Evolutionary conservation across 1,284 basidiomycete genomes (phyloP).

Genomic region (Apiotrichum veenhuisii): DNA sequence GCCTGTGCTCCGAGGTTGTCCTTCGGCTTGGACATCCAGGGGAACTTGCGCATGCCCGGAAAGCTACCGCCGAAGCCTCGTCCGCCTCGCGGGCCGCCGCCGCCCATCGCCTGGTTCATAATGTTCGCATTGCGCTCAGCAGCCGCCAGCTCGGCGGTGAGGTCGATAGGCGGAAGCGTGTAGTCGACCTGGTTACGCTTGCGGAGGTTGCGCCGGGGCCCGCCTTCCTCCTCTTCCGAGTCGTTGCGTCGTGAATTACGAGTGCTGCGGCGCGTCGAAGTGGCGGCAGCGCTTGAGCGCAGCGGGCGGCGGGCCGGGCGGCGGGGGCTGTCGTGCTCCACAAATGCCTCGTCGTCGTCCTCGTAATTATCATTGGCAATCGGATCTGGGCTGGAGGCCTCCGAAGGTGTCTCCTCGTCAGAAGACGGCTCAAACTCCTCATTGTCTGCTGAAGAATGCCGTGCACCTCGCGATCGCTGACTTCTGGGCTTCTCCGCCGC

Average conservation of each 20-base stretch:
- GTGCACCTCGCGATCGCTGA: conserved; percentile 6
- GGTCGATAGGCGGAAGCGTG: conserved; percentile 42
- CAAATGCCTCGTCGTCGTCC: conserved; percentile 28
- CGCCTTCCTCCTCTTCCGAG: conserved; percentile 36
- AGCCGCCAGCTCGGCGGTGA: conserved; percentile 29
- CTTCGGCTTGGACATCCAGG: conserved; percentile 32
- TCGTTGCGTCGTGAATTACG: conserved; percentile 19
- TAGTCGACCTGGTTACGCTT: conserved; percentile 47
- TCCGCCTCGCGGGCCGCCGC: conserved; percentile 15
- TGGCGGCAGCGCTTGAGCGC: conserved; percentile 4
- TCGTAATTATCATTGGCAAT: conserved; percentile 42
- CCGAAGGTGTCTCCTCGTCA: conserved; percentile 16
- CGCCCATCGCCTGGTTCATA: conserved; percentile 26
- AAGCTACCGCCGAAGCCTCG: background rate
- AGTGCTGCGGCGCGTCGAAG: conserved; percentile 11
- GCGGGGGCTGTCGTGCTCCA: conserved; percentile 6
- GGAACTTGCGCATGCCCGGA: conserved; percentile 20
- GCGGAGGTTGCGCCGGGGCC: conserved; percentile 34
- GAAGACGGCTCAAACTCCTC: conserved; percentile 31
- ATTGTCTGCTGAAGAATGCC: conserved; percentile 31
- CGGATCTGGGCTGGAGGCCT: conserved; percentile 19
- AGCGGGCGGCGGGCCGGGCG: background rate
- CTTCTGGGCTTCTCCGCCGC: conserved; percentile 1
- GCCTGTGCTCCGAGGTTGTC: conserved; percentile 30
- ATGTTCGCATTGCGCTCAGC: conserved; percentile 19